Evolutionary conservation across 441 rosid species (phyloP).

Genomic region (Arabidopsis hybrid): DNA sequence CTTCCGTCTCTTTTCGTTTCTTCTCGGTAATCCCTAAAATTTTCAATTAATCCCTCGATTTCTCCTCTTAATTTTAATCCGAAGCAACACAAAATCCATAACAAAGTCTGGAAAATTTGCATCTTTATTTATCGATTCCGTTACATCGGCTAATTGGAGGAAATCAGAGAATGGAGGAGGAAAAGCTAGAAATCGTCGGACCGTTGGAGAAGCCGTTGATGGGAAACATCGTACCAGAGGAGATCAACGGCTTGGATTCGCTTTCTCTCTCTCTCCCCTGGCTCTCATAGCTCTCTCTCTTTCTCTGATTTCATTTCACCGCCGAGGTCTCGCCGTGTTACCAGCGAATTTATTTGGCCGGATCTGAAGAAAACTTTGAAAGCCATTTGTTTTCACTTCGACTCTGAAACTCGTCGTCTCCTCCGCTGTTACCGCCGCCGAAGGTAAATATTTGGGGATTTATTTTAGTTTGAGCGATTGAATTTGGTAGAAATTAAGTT

Average conservation of each 20-base stretch:
- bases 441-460: too few species aligned
- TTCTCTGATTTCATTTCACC: too few species aligned
- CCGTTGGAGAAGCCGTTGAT: constrained; percentile 57
- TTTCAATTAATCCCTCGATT: not conserved
- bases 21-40: constrained; percentile 28
- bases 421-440: too few species aligned
- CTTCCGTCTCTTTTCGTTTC: constrained; percentile 41
- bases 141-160: constrained; percentile 2
- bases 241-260: constrained; percentile 42
- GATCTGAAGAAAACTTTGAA: too few species aligned
- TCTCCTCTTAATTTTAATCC: constrained; percentile 19
- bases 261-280: too few species aligned
- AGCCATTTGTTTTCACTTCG: too few species aligned
- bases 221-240: constrained; percentile 63
- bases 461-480: too few species aligned
- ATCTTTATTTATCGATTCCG: constrained; percentile 2
- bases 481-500: too few species aligned
- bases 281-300: too few species aligned
- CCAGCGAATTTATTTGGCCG: too few species aligned
- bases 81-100: constrained; percentile 21
- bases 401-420: too few species aligned
- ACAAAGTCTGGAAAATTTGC: constrained; percentile 35
- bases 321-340: too few species aligned
- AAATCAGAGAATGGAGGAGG: constrained; percentile 36
- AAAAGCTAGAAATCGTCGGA: constrained; percentile 39